Conservation (phyloP, 2,329 filamentous ascomycete species). For the Exophiala viscosa region DNA sequence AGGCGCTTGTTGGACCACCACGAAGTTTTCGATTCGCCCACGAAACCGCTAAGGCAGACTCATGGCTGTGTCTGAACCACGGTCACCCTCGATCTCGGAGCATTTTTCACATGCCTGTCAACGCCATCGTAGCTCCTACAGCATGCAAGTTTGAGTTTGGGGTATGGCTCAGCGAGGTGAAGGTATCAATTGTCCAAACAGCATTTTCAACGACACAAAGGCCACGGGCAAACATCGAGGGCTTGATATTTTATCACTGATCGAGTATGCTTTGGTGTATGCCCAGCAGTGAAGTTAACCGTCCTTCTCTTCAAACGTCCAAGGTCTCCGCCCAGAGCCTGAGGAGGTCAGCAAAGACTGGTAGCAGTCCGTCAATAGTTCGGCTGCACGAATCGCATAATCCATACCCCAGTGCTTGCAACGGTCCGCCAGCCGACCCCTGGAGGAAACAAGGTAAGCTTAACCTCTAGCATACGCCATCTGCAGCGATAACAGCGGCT, state of each 20-base stretch:
- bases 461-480: constrained; percentile 17
- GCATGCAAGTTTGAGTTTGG: constrained; percentile 3
- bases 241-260: background rate
- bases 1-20: constrained; percentile 22
- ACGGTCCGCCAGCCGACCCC: constrained; percentile 5
- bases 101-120: constrained; percentile 9
- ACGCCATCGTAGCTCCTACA: background rate
- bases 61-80: constrained; percentile 2
- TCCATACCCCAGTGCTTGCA: constrained; percentile 1
- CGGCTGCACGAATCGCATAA: constrained; percentile 6
- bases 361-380: background rate
- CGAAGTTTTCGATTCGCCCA: constrained; percentile 10
- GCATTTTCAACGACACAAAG: background rate
- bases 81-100: constrained; percentile 6
- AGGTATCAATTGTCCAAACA: background rate
- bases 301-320: background rate
- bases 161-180: background rate
- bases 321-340: background rate
- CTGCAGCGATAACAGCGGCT: constrained; percentile 21
- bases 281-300: background rate
- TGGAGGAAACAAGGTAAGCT: constrained; percentile 3
- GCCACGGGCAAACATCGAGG: background rate
- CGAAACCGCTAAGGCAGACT: constrained; percentile 11
- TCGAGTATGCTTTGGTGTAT: background rate
- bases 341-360: background rate